phyloP scores from a whole-genome alignment of 768 basidiomycete genomes.

The Artomyces pyxidatus region DNA sequence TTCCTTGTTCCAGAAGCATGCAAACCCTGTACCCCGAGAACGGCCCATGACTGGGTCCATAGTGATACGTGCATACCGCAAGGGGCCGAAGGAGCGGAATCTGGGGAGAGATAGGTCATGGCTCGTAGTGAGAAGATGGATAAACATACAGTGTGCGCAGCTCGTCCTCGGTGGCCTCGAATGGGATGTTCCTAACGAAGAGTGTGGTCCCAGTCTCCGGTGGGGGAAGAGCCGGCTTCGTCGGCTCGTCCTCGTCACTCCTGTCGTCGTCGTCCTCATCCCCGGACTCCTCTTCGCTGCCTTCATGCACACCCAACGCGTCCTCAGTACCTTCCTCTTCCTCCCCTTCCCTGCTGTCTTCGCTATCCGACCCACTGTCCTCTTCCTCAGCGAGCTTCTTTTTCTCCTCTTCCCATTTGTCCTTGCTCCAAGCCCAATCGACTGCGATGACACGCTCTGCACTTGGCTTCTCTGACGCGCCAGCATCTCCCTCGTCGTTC shows the following conservation, averaged over 20 bases:
- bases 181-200: constrained; percentile 91
- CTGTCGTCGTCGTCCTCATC: constrained; percentile 22
- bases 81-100: constrained; percentile 85
- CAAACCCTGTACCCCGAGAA: constrained; percentile 93
- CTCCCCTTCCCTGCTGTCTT: constrained; percentile 23
- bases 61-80: constrained; percentile 90
- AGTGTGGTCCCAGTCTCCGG: constrained; percentile 87
- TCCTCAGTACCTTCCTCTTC: constrained; percentile 22
- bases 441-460: constrained; percentile 74
- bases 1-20: constrained; percentile 91
- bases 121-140: constrained; percentile 1
- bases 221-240: constrained; percentile 65
- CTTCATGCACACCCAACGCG: constrained; percentile 35
- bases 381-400: constrained; percentile 37
- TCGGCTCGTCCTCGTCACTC: constrained; percentile 33
- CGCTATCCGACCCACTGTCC: constrained; percentile 27
- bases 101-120: constrained; percentile 34
- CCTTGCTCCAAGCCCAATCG: constrained; percentile 95
- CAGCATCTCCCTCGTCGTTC: constrained; percentile 21
- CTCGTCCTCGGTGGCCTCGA: constrained; percentile 89
- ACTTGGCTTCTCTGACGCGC: constrained; percentile 4
- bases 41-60: constrained; percentile 77
- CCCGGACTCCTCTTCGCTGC: constrained; percentile 34
- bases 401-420: constrained; percentile 81
- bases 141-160: constrained; percentile 65